Base-by-base conservation (phyloP, 1,139 yeast species). In the Yamadazyma triangularis region DNA sequence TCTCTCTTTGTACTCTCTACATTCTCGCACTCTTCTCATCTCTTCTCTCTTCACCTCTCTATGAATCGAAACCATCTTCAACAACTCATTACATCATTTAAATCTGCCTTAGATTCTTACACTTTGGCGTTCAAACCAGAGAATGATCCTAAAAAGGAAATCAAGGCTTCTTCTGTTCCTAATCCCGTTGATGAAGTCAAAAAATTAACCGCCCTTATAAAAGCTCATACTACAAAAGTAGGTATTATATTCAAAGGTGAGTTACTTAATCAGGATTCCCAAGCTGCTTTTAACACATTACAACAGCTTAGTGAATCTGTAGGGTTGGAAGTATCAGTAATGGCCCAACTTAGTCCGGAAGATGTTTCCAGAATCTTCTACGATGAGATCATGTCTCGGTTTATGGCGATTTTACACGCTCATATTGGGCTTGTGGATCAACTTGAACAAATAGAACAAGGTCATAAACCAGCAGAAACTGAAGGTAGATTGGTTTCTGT, bases 181-280 rank as follows among this genome's bases (percentile, higher is more conserved):
- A 47, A 60, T 10, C 81, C 87, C 9, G 47, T 74, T 14, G 62
- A 58, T 11, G 94, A 85, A 44, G 49, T 84, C 16, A 53, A 50
- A 8, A 86, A 85, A 48, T 53, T 82, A 10, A 54, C 76, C 21
- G 64, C 71, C 35, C 59, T 86, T 26, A 63, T 81, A n/a, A 77
- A 70, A 52, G 91, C 95, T 2, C 89, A 84, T 51, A 67, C 82
- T 2, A 85, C 95, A 3, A 85, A 84, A 52, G 64, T 83, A 3
- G 95, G 94, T 4, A 76, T 86, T 24, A 73, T 86, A 1, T 81
- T 79, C 55, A 76, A 79, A 44, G 84, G 88, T 1, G 77, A 77
- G 5, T 70, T 52, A 29, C 42, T 66, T 26, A 64, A 38, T 40
- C 55, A 47, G 35, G 70, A 41, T 46, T 58, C 28, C 4, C 64